Conservation (phyloP, 2,329 filamentous ascomycete species). For the Fusarium equiseti region DNA sequence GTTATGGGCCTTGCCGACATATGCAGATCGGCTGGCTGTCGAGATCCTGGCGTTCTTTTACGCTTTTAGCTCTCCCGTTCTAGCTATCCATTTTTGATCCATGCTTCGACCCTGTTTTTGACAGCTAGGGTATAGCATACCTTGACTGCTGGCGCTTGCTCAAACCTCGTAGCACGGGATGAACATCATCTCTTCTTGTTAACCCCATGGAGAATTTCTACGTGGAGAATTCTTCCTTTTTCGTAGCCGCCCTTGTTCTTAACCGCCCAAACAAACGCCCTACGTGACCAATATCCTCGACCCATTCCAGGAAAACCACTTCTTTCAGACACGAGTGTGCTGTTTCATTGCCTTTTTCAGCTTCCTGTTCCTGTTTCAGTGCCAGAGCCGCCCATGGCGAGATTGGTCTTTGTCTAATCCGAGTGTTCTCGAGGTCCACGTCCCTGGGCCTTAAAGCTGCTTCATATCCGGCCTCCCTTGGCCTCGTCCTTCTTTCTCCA, state of each 20-base stretch:
- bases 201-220: not conserved
- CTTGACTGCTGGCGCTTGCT: slow-evolving; percentile 42
- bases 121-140: not conserved
- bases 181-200: slow-evolving; percentile 4
- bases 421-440: slow-evolving; percentile 40
- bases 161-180: slow-evolving; percentile 35
- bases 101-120: not conserved
- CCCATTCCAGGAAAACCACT: slow-evolving; percentile 55
- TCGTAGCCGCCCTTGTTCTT: slow-evolving; percentile 43
- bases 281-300: slow-evolving; percentile 64
- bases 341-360: slow-evolving; percentile 62
- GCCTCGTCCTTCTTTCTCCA: slow-evolving; percentile 42
- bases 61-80: not conserved
- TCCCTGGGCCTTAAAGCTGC: slow-evolving; percentile 49
- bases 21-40: slow-evolving; percentile 47
- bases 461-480: slow-evolving; percentile 47
- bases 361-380: slow-evolving; percentile 49
- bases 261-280: slow-evolving; percentile 60
- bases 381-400: slow-evolving; percentile 46
- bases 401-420: slow-evolving; percentile 46
- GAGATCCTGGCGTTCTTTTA: slow-evolving; percentile 12
- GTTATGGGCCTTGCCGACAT: slow-evolving; percentile 29
- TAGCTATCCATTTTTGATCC: not conserved
- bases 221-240: not conserved
- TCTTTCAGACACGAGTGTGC: slow-evolving; percentile 62